Evolutionary conservation across 176 grass and related monocot species (phyloP).

Genomic region (Microstegium vimineum): DNA sequence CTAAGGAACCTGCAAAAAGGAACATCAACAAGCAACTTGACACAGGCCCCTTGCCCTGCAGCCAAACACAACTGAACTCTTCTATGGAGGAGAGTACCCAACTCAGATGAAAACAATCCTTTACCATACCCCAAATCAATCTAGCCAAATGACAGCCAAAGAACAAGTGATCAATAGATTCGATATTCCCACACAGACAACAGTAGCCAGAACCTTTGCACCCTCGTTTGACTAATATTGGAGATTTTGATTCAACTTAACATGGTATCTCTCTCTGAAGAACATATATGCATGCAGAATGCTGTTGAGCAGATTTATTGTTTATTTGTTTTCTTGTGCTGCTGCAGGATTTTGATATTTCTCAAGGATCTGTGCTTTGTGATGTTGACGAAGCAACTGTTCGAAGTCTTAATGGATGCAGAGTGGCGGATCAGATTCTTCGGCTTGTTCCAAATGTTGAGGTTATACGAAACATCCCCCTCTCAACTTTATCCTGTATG

Average conservation of each 20-base stretch:
- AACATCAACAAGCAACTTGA: too few relatives aligned
- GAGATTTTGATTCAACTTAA: not conserved
- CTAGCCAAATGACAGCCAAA: too few relatives aligned
- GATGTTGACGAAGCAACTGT: conserved; percentile 84
- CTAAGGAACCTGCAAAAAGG: too few relatives aligned
- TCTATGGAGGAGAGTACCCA: too few relatives aligned
- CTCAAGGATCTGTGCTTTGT: conserved; percentile 73
- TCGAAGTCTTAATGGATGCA: conserved; percentile 93
- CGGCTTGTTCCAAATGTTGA: conserved; percentile 70
- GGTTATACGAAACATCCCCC: not conserved
- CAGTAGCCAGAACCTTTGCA: too few relatives aligned
- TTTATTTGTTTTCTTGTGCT: not conserved
- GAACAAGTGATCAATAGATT: too few relatives aligned
- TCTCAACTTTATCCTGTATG: not conserved
- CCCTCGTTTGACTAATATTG: too few relatives aligned
- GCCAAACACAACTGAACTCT: too few relatives aligned
- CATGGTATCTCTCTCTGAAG: not conserved
- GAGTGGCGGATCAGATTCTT: conserved; percentile 90
- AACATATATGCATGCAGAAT: not conserved
- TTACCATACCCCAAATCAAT: too few relatives aligned
- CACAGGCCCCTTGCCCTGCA: too few relatives aligned
- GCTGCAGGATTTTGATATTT: conserved; percentile 81
- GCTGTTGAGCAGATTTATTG: not conserved
- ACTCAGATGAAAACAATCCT: too few relatives aligned
- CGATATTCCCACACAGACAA: too few relatives aligned